These are phyloP conservation scores for Phalaenopsis hybrid DNA, from an alignment of 116 monocot species.

Conservation along the genomic window DNA sequence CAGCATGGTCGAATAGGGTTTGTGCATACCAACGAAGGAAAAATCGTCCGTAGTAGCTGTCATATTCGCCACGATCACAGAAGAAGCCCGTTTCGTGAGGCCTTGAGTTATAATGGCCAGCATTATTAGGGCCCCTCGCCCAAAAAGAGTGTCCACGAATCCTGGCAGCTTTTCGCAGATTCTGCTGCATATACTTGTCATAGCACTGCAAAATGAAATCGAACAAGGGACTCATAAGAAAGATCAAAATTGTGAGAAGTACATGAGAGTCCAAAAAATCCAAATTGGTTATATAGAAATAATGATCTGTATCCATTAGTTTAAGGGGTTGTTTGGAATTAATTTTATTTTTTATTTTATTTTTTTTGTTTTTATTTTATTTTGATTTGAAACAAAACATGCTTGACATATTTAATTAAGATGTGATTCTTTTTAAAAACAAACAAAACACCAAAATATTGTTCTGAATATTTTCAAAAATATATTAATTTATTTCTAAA, in stretches of 20 bases:
- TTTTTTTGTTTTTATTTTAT: too few relatives aligned
- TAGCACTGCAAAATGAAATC: constrained; percentile 59
- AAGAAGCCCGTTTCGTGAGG: constrained; percentile 95
- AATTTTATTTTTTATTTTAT: too few relatives aligned
- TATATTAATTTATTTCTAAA: too few relatives aligned
- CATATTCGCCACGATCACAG: constrained; percentile 87
- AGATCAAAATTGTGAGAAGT: neutral
- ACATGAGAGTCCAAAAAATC: neutral
- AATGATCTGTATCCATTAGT: too few relatives aligned
- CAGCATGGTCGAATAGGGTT: constrained; percentile 69
- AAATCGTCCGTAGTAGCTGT: constrained; percentile 89
- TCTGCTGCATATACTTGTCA: constrained; percentile 83
- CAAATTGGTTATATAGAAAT: too few relatives aligned
- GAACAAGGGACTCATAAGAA: neutral
- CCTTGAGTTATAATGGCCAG: constrained; percentile 86
- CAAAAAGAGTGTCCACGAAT: constrained; percentile 77
- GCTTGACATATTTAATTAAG: too few relatives aligned
- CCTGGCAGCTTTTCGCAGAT: constrained; percentile 67
- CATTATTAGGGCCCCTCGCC: constrained; percentile 89
- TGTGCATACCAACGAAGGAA: constrained; percentile 91
- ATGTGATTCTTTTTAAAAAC: too few relatives aligned
- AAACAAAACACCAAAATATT: too few relatives aligned
- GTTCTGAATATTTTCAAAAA: too few relatives aligned
- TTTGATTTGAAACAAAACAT: too few relatives aligned
- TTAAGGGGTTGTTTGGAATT: too few relatives aligned